phyloP scores from a whole-genome alignment of 2,329 filamentous ascomycete genomes.

The Orbilia javanica region DNA sequence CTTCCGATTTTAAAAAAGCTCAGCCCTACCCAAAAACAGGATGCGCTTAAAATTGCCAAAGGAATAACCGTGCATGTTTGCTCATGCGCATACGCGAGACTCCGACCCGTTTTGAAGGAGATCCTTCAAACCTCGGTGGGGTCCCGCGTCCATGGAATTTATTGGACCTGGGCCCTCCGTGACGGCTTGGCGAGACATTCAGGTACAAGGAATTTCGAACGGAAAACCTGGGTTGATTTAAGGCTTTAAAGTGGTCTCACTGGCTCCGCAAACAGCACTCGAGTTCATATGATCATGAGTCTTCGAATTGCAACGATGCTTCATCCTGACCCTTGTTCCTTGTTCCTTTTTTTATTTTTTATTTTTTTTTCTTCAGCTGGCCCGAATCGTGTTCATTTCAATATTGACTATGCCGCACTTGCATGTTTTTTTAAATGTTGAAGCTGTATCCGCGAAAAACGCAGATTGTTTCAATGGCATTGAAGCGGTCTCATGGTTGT shows the following conservation, averaged over 20 bases:
- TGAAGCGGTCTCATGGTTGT: not conserved
- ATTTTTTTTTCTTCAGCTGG: not conserved
- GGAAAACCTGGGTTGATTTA: not conserved
- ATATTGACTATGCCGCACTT: not conserved
- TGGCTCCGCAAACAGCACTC: not conserved
- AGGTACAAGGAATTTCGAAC: not conserved
- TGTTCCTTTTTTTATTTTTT: no score
- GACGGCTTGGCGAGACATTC: constrained; percentile 7
- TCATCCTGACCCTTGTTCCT: no score
- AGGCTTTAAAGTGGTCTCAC: constrained; percentile 7
- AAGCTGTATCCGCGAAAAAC: not conserved
- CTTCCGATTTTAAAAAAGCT: not conserved
- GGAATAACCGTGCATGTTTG: constrained; percentile 15
- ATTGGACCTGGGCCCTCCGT: not conserved
- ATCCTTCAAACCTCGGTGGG: constrained; percentile 10
- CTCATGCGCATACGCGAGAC: constrained; percentile 18
- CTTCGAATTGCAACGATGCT: no score
- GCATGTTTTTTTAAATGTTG: not conserved
- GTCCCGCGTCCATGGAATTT: not conserved
- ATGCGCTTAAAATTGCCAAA: constrained; percentile 12
- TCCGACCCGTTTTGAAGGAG: not conserved
- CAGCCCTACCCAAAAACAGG: not conserved
- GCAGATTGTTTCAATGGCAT: constrained; percentile 21
- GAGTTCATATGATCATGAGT: not conserved
- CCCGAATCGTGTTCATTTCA: not conserved